A percentile compares a stretch with the other conserved stretches of the same genome.
These are phyloP conservation scores for Radiomyces spectabilis DNA, from an alignment of 192 early-diverging fungal genomes.

Conservation along the genomic window DNA sequence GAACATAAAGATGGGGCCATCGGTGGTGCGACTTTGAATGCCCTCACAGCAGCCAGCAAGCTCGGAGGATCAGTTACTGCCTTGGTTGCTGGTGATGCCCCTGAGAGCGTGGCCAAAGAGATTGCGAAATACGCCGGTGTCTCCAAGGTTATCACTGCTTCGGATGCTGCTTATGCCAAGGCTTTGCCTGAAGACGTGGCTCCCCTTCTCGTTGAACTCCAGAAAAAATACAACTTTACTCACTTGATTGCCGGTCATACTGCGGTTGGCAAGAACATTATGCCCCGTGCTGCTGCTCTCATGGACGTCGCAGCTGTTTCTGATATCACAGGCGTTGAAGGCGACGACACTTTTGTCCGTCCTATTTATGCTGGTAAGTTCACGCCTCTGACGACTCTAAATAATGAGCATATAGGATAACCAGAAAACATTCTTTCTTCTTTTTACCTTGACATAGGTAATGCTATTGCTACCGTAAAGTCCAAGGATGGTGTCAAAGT, in stretches of 20 bases:
- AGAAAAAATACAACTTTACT: conserved; percentile 63
- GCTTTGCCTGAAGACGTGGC: conserved; percentile 77
- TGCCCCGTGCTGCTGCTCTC: conserved; percentile 89
- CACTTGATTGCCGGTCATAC: conserved; percentile 86
- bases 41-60: conserved; percentile 78
- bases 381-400: not conserved
- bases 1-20: conserved; percentile 80
- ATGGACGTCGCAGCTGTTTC: conserved; percentile 88
- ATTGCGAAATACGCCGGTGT: conserved; percentile 62
- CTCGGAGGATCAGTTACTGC: conserved; percentile 81
- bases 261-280: conserved; percentile 88
- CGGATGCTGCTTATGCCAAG: conserved; percentile 72
- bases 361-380: conserved; percentile 91
- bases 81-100: conserved; percentile 75
- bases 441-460: conserved; percentile 43
- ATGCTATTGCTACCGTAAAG: conserved; percentile 94
- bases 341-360: conserved; percentile 84
- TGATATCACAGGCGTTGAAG: conserved; percentile 75
- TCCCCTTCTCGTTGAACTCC: conserved; percentile 61
- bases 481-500: conserved; percentile 82
- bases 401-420: not conserved
- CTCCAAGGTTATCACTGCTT: conserved; percentile 79
- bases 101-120: conserved; percentile 53
- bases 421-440: not conserved
- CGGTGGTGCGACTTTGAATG: conserved; percentile 71